A percentile compares a stretch with the other conserved stretches of the same genome.
phyloP scores from a whole-genome alignment of 345 rosid genomes.

The Salix arbutifolia region DNA sequence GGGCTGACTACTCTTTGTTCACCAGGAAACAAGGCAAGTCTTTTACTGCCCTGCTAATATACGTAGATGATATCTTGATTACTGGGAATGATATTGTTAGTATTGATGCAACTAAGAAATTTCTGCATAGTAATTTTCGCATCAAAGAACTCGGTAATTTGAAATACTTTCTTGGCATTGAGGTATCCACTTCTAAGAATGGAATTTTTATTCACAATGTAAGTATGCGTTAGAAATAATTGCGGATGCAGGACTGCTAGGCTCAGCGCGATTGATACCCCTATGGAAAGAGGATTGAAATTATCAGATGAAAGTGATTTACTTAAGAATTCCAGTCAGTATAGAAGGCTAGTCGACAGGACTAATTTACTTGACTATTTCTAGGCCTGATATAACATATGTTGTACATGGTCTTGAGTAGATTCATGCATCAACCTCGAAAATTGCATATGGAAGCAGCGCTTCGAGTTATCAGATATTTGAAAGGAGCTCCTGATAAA shows the following conservation, averaged over 20 bases:
- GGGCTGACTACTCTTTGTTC: background rate
- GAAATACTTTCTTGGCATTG: background rate
- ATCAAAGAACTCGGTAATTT: background rate
- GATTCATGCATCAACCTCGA: slow-evolving; percentile 3
- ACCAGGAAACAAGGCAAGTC: background rate
- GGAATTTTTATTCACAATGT: background rate
- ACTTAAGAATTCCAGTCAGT: background rate
- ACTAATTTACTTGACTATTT: background rate
- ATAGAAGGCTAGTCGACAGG: background rate
- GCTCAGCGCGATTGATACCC: background rate
- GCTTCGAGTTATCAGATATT: background rate
- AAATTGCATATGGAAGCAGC: background rate
- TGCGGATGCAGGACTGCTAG: background rate
- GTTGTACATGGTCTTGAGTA: background rate
- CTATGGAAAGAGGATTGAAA: background rate
- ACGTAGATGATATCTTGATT: background rate
- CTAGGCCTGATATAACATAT: slow-evolving; percentile 9
- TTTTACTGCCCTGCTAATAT: background rate
- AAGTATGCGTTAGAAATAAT: background rate
- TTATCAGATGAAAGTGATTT: background rate
- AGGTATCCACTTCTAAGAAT: background rate
- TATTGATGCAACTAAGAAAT: background rate
- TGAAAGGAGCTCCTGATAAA: background rate
- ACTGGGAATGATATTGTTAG: background rate
- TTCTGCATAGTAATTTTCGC: background rate